Base-by-base conservation (phyloP, 495 filamentous ascomycete species). In the Immersiella caudata region DNA sequence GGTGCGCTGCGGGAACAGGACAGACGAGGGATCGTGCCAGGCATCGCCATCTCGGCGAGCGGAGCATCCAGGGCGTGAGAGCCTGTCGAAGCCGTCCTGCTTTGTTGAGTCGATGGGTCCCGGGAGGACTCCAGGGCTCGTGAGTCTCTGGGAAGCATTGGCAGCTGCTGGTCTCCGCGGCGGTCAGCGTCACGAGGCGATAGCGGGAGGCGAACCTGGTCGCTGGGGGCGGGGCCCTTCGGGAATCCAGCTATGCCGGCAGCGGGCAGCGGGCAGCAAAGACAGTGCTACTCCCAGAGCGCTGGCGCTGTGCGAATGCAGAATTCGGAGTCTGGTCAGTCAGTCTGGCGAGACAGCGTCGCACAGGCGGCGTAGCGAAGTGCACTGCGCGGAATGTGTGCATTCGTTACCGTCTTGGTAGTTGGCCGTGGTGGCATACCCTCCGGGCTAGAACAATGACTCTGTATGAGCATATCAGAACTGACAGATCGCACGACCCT, bases 311-410 rank as follows among this genome's bases (percentile, higher is more conserved):
- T 57, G 54, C 54, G 54, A 57, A 57, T 57, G 54, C 26, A 57
- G 54, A 57, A 57, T 27, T 11, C 22, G 22, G 54, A 57, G 22
- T 24, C 54, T 21, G 18, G 26, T 57, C 54, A 26, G 54, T 2
- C 54, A 22, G 29, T 33, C 29, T 33, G 8, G 54, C 54, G 40
- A 57, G 57, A 51, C 16, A 9, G 40, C 61, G 35, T 60, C 29
- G 64, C 16, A 26, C 65, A 67, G 33, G 60, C 60, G 54, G 40
- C 40, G 54, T 26, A 57, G 51, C 12, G 56, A 55, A 29, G 68
- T 64, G 68, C 59, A 36, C 64, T 56, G 26, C 33, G 54, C 56
- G 29, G 62, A 58, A 25, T 57, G 54, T 57, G 54, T 57, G 26
- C 40, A 46, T 46, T 46, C 40, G 40, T 46, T 14, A 46, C 40